Evolutionary conservation across 1,139 yeast species (phyloP).

Genomic region (Casaregolazyma lundiana): DNA sequence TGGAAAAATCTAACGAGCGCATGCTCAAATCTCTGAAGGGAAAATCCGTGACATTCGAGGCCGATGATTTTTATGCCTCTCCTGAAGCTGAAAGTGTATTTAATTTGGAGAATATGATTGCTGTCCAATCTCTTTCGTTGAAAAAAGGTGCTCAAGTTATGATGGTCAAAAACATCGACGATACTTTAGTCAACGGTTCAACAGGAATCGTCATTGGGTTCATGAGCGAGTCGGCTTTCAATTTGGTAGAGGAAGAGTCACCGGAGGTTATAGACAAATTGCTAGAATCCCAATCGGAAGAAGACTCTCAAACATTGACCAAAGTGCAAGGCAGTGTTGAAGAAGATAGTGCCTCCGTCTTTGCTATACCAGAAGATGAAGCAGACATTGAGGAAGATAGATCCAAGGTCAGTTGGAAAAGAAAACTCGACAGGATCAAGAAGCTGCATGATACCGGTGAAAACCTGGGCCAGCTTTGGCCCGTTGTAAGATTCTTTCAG

Average conservation of each 20-base stretch:
- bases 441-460: slow-evolving; percentile 15
- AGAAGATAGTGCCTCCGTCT: slow-evolving; percentile 16
- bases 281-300: slow-evolving; percentile 7
- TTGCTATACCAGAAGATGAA: slow-evolving; percentile 20
- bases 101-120: slow-evolving; percentile 59
- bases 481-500: slow-evolving; percentile 69
- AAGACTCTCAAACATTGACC: neutral
- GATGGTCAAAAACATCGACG: slow-evolving; percentile 90
- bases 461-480: slow-evolving; percentile 38
- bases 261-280: slow-evolving; percentile 13
- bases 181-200: slow-evolving; percentile 85
- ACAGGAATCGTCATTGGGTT: slow-evolving; percentile 82
- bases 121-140: slow-evolving; percentile 56
- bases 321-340: slow-evolving; percentile 1
- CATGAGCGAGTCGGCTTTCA: slow-evolving; percentile 50
- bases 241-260: slow-evolving; percentile 18
- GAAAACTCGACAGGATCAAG: slow-evolving; percentile 19
- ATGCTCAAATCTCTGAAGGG: slow-evolving; percentile 54
- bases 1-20: slow-evolving; percentile 65
- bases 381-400: slow-evolving; percentile 17
- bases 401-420: slow-evolving; percentile 21
- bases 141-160: slow-evolving; percentile 91
- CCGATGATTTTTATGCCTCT: slow-evolving; percentile 62
- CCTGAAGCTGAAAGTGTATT: slow-evolving; percentile 13
- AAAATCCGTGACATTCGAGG: slow-evolving; percentile 42